Percentiles rank a stretch among this genome's conserved stretches.
Evolutionary conservation across 2,329 filamentous ascomycete genomes (phyloP).

Genomic region (Myrmaecium sp.): DNA sequence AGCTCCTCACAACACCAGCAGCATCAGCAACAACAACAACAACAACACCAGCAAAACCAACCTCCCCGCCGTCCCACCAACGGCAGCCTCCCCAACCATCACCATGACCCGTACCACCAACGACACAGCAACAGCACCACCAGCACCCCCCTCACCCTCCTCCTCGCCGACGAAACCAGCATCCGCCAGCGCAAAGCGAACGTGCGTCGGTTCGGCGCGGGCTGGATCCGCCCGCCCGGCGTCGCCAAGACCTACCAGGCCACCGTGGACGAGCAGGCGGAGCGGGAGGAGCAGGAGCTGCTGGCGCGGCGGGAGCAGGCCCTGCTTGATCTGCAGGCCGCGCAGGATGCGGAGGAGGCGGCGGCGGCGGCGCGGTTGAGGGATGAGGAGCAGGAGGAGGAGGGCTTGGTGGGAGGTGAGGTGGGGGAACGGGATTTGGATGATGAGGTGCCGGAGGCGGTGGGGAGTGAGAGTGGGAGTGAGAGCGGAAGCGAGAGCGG

Average conservation of each 20-base stretch:
- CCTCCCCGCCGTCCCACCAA: not conserved
- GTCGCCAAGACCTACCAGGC: conserved; percentile 80
- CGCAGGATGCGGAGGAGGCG: conserved; percentile 40
- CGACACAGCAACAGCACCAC: conserved; percentile 8
- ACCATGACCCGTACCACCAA: conserved; percentile 6
- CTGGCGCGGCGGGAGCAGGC: conserved; percentile 53
- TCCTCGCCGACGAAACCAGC: conserved; percentile 60
- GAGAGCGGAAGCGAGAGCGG: no score
- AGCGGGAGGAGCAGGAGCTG: conserved; percentile 72
- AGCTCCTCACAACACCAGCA: no score
- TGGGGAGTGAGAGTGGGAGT: conserved; percentile 1
- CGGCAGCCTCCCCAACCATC: not conserved
- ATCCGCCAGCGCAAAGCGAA: conserved; percentile 63
- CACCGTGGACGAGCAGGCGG: conserved; percentile 72
- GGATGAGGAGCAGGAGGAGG: conserved; percentile 17
- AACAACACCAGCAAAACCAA: no score
- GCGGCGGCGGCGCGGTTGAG: conserved; percentile 18
- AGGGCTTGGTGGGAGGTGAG: conserved; percentile 22
- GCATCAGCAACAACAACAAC: no score
- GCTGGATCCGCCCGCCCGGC: conserved; percentile 82
- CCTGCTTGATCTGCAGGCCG: conserved; percentile 52
- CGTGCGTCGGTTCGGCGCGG: conserved; percentile 71
- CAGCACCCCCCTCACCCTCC: conserved; percentile 37
- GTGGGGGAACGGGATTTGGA: conserved; percentile 28
- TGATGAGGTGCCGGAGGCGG: conserved; percentile 26